A percentile compares a stretch with the other conserved stretches of the same genome.
Evolutionary conservation across 2,329 filamentous ascomycete genomes (phyloP).

Genomic region (Ramichloridium luteum): DNA sequence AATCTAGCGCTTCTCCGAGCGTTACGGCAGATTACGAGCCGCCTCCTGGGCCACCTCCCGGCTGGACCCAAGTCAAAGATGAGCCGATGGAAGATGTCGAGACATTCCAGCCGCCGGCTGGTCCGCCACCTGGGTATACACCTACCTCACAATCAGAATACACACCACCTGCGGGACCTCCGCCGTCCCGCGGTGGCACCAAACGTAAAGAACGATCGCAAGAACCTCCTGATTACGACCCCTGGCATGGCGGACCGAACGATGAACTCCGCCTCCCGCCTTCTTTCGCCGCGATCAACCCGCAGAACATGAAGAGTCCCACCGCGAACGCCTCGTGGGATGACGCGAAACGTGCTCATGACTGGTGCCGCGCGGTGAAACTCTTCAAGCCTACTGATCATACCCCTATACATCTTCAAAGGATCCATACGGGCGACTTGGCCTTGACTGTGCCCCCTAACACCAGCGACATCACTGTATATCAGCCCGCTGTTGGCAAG

Average conservation of each 20-base stretch:
- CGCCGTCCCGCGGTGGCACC: conserved; percentile 16
- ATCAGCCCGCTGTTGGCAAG: conserved; percentile 36
- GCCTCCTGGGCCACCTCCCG: conserved; percentile 23
- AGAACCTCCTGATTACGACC: conserved; percentile 49
- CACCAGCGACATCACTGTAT: conserved; percentile 33
- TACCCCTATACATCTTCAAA: conserved; percentile 28
- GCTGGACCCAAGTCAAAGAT: conserved; percentile 9
- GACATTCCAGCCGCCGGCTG: conserved; percentile 16
- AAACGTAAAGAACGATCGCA: conserved; percentile 14
- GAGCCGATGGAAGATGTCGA: conserved; percentile 7
- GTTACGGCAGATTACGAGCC: conserved; percentile 16
- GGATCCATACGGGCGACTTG: conserved; percentile 40
- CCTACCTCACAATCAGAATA: conserved; percentile 3
- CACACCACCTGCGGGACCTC: conserved; percentile 27
- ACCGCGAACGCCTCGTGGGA: conserved; percentile 56
- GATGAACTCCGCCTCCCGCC: conserved; percentile 67
- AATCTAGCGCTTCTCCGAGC: conserved; percentile 5
- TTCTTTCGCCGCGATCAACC: conserved; percentile 34
- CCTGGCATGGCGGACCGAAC: conserved; percentile 58
- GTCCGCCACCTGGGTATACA: conserved; percentile 18
- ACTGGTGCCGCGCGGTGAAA: conserved; percentile 52
- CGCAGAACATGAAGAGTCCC: conserved; percentile 48
- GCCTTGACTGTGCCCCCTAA: conserved; percentile 32
- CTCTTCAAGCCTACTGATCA: conserved; percentile 41
- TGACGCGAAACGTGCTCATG: conserved; percentile 51